phyloP scores from a whole-genome alignment of 164 flowering plant species.

The Santalum album region DNA sequence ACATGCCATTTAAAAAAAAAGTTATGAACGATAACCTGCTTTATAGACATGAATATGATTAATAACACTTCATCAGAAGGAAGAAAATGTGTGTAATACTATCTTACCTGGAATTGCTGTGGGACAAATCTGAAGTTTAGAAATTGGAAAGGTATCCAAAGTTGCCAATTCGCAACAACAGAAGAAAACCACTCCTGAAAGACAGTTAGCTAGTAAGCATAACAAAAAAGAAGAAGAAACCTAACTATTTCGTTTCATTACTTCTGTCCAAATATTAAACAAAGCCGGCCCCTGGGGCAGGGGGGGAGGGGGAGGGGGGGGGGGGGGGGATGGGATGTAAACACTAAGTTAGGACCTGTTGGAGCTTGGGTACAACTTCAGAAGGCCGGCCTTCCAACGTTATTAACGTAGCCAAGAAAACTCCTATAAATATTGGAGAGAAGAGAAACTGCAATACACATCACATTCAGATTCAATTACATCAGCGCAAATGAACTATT shows the following conservation, averaged over 20 bases:
- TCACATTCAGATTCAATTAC: not conserved
- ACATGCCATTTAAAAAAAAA: no score
- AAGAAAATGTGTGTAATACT: not conserved
- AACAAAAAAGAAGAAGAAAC: not conserved
- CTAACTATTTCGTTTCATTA: not conserved
- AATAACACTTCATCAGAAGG: no score
- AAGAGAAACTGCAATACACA: not conserved
- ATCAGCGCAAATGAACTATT: not conserved
- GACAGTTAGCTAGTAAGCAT: not conserved
- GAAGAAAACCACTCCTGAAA: constrained; percentile 6
- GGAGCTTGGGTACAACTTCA: constrained; percentile 2
- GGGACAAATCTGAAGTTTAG: constrained; percentile 5
- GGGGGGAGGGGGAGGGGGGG: no score
- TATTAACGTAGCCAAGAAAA: not conserved
- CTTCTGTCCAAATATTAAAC: not conserved
- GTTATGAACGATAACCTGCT: no score
- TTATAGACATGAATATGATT: no score
- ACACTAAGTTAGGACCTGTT: not conserved
- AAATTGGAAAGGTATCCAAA: constrained; percentile 4
- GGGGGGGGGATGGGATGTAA: not conserved
- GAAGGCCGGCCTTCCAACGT: constrained; percentile 3
- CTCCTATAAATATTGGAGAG: constrained; percentile 3
- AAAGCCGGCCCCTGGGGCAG: no score
- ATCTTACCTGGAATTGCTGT: constrained; percentile 4
- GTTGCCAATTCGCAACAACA: constrained; percentile 2